Conservation (phyloP, 2,329 filamentous ascomycete species). For the Diaporthe capsici region DNA sequence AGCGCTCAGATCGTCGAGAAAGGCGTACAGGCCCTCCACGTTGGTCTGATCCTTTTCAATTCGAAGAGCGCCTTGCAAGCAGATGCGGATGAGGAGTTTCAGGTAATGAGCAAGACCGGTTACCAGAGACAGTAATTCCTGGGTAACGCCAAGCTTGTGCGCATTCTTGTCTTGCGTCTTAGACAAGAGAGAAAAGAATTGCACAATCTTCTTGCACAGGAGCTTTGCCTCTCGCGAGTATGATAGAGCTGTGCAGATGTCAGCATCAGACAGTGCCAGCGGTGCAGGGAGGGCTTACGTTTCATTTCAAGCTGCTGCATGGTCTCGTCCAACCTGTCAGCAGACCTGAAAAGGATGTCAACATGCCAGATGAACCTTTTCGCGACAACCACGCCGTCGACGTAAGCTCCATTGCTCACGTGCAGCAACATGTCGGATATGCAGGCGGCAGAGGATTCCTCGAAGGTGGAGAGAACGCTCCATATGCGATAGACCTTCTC, state of each 20-base stretch:
- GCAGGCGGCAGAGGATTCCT: constrained; percentile 97
- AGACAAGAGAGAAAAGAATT: constrained; percentile 94
- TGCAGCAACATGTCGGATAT: constrained; percentile 99
- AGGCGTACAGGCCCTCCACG: constrained; percentile 82
- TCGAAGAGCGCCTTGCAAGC: constrained; percentile 91
- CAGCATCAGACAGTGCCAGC: constrained; percentile 43
- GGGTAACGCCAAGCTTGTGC: constrained; percentile 93
- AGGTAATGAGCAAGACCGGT: constrained; percentile 97
- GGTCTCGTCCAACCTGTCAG: constrained; percentile 84
- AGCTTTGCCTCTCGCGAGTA: constrained; percentile 98
- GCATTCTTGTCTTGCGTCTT: constrained; percentile 95
- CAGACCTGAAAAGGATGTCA: constrained; percentile 90
- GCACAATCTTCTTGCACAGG: constrained; percentile 99
- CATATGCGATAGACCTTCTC: constrained; percentile 98
- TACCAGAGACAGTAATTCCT: constrained; percentile 96
- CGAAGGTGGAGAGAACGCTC: constrained; percentile 96
- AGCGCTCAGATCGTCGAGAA: constrained; percentile 86
- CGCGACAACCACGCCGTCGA: constrained; percentile 94
- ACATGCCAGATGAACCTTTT: constrained; percentile 98
- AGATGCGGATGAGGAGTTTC: constrained; percentile 97
- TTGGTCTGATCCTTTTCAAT: constrained; percentile 87
- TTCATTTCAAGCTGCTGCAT: constrained; percentile 80
- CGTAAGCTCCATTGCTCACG: constrained; percentile 96
- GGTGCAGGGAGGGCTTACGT: constrained; percentile 66
- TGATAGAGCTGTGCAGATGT: constrained; percentile 75